Conservation (phyloP, 169 alveolate species). For the Plasmodium inui region DNA sequence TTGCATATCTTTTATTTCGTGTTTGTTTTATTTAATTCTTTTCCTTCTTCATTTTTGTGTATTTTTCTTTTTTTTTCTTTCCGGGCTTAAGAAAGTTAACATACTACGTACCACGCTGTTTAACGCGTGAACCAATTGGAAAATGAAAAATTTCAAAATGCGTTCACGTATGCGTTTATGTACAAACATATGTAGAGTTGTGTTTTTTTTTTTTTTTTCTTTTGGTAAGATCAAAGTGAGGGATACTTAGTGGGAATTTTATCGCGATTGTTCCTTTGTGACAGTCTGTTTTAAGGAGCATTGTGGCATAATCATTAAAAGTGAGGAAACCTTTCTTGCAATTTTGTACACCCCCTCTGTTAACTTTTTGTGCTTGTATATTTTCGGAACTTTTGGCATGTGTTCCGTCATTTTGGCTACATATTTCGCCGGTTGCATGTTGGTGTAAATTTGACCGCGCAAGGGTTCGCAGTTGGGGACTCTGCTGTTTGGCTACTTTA, state of each 20-base stretch:
- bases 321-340: not conserved
- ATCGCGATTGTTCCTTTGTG: not conserved
- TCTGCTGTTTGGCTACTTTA: not conserved
- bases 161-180: not conserved
- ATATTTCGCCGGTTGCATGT: not conserved
- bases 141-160: not conserved
- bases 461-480: not conserved
- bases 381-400: not conserved
- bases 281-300: not conserved
- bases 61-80: conserved; percentile 2
- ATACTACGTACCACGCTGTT: not conserved
- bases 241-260: not conserved
- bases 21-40: not conserved
- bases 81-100: not conserved
- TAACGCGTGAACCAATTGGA: not conserved
- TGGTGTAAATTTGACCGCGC: not conserved
- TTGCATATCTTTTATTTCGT: not conserved
- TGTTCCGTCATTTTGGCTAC: not conserved
- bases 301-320: not conserved
- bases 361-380: not conserved
- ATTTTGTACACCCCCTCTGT: not conserved
- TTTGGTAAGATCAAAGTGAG: not conserved
- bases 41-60: not conserved
- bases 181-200: not conserved
- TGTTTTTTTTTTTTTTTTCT: not conserved